A percentile compares a stretch with the other conserved stretches of the same genome.
These are phyloP conservation scores for Lablab purpureus DNA, from an alignment of 306 rosid genomes.

Conservation along the genomic window DNA sequence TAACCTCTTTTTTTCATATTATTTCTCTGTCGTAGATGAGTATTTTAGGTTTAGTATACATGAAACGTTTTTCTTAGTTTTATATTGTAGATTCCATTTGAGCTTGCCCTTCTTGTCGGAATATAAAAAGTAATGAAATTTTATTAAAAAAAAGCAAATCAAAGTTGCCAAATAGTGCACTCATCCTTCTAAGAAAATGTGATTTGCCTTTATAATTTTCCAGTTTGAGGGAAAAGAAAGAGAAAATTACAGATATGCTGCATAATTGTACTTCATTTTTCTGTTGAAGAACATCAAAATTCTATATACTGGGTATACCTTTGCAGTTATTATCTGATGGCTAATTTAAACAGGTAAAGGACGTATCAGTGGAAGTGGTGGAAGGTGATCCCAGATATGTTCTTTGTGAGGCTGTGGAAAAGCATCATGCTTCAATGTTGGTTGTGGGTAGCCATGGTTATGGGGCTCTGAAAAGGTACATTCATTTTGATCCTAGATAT, in stretches of 20 bases:
- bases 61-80: no score
- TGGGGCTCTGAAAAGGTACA: conserved; percentile 77
- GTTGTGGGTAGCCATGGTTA: conserved; percentile 87
- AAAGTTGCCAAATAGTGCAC: not conserved
- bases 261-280: not conserved
- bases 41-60: no score
- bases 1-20: no score
- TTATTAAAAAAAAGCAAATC: not conserved
- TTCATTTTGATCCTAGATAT: not conserved
- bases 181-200: conserved; percentile 17
- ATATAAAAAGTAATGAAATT: not conserved
- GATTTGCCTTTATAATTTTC: not conserved
- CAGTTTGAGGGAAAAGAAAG: not conserved
- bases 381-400: conserved; percentile 84
- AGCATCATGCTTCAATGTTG: conserved; percentile 73
- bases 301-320: not conserved
- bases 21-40: no score
- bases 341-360: conserved; percentile 50
- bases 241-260: not conserved
- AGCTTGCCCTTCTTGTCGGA: not conserved
- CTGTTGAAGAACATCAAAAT: conserved; percentile 5
- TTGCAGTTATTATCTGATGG: conserved; percentile 18
- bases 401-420: conserved; percentile 77
- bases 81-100: not conserved
- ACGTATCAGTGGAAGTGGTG: conserved; percentile 55